Evolutionary conservation across 2,329 filamentous ascomycete species (phyloP).

Genomic region (Aureobasidium sp.): DNA sequence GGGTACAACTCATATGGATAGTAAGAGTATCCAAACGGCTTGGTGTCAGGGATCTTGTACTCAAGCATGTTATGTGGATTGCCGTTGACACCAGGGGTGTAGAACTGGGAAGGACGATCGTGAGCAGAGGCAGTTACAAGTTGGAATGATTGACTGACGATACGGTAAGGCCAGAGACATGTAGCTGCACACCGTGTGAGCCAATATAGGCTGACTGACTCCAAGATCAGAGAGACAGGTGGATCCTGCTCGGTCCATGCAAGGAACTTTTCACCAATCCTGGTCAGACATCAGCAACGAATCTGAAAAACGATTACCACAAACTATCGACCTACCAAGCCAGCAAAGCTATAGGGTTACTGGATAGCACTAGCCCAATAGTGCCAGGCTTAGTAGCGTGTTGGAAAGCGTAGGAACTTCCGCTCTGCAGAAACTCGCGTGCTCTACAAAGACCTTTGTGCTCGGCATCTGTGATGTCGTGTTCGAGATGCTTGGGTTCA

Average conservation of each 20-base stretch:
- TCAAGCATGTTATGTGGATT: not conserved
- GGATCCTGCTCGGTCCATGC: constrained; percentile 46
- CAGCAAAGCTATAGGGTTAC: constrained; percentile 50
- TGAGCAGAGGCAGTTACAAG: not conserved
- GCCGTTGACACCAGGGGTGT: not conserved
- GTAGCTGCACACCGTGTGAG: constrained; percentile 37
- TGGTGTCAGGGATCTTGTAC: constrained; percentile 20
- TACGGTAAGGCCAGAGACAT: constrained; percentile 44
- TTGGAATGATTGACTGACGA: not conserved
- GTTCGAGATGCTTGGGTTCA: constrained; percentile 18
- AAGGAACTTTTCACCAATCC: constrained; percentile 52
- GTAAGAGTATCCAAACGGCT: constrained; percentile 39
- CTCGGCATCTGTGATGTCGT: constrained; percentile 31
- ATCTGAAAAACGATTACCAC: no score
- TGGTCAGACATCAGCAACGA: not conserved
- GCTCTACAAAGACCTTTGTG: constrained; percentile 29
- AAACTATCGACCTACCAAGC: constrained; percentile 36
- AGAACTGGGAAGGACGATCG: not conserved
- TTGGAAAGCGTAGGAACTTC: constrained; percentile 46
- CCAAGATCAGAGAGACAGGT: constrained; percentile 38
- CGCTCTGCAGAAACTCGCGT: constrained; percentile 32
- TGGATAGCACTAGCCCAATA: constrained; percentile 47
- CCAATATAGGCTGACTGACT: constrained; percentile 49
- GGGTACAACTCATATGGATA: constrained; percentile 38
- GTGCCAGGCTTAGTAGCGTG: constrained; percentile 52